These are phyloP conservation scores for Neofusicoccum laricinum DNA, from an alignment of 2,329 filamentous ascomycete genomes.

Conservation along the genomic window DNA sequence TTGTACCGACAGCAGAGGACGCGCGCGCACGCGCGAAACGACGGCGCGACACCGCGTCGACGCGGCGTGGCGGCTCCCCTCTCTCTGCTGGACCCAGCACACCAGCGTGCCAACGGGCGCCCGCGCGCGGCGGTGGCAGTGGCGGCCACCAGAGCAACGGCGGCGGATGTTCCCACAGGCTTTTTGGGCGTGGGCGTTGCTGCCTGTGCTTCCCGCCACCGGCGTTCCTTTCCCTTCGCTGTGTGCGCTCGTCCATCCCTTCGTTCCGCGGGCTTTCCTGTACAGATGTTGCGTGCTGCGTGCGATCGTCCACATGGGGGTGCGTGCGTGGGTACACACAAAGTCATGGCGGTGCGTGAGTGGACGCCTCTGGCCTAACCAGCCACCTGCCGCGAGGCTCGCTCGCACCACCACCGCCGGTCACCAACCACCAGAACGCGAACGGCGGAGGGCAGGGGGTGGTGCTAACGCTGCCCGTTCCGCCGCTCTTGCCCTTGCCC, in stretches of 20 bases:
- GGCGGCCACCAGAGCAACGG: not conserved
- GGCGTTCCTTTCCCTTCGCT: not conserved
- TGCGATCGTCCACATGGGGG: not conserved
- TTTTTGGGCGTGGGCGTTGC: too few species aligned
- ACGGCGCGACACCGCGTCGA: not conserved
- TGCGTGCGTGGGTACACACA: not conserved
- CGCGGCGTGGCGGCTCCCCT: not conserved
- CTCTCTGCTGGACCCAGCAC: not conserved
- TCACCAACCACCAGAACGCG: not conserved
- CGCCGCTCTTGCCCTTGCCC: not conserved
- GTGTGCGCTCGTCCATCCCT: not conserved
- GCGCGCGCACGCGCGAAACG: not conserved
- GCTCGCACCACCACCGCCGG: not conserved
- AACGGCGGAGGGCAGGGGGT: not conserved
- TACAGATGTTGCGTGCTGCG: not conserved
- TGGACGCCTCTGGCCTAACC: not conserved
- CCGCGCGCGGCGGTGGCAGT: too few species aligned
- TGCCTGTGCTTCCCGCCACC: constrained; percentile 4
- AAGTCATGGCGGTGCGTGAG: not conserved
- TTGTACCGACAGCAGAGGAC: not conserved
- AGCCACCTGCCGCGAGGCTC: not conserved
- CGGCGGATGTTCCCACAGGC: not conserved
- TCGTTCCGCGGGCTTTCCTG: too few species aligned
- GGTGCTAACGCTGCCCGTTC: not conserved
- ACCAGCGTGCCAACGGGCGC: too few species aligned